Base-by-base conservation (phyloP, 306 rosid species). In the Rubus parviflorus region DNA sequence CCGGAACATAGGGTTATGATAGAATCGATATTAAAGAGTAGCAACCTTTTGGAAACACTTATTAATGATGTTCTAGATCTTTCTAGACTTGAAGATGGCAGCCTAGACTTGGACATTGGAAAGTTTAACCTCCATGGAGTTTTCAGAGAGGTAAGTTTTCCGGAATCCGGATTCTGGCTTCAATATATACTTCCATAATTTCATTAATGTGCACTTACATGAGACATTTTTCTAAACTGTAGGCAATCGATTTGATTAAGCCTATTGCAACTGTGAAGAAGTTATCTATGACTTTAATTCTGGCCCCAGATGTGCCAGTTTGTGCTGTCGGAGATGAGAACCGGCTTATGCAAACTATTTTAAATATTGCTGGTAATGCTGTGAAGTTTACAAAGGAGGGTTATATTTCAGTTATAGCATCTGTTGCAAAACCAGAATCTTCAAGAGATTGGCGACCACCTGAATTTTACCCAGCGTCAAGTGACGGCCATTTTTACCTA, bases 1-100 rank as follows among this genome's bases (percentile, higher is more conserved):
- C 94, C 93, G 19, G 97, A 94, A 73, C 93, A 90, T 73, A 91
- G 98, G 85, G 87, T 83, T 78, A 90, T 92, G 92, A 85, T 89
- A 75, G 97, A 94, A 85, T 87, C 97, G 35, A 87, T 88, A 72
- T 84, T 92, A 79, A 94, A 88, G 87, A 89, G 93, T 69, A 92
- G 98, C 75, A 92, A 92, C 82, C 90, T 92, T 60, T 79, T 95
- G 85, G 93, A 87, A 19, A 87, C 97, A 47, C 93, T 92, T 64
- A 78, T 91, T 72, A 91, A 86, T 77, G 99, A 95, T 77, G 97
- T 95, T 76, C 83, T 95, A 42, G 96, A 95, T 85, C 99, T 95
- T 80, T 95, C 99, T 69, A 81, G 90, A 80, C 94, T 95, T 63
- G 99, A 95, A 83, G 99, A 95, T 80, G 97, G 97, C 54, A 95